phyloP scores from a whole-genome alignment of 176 grass and related monocot genomes.

The Echinochloa phyllopogon region DNA sequence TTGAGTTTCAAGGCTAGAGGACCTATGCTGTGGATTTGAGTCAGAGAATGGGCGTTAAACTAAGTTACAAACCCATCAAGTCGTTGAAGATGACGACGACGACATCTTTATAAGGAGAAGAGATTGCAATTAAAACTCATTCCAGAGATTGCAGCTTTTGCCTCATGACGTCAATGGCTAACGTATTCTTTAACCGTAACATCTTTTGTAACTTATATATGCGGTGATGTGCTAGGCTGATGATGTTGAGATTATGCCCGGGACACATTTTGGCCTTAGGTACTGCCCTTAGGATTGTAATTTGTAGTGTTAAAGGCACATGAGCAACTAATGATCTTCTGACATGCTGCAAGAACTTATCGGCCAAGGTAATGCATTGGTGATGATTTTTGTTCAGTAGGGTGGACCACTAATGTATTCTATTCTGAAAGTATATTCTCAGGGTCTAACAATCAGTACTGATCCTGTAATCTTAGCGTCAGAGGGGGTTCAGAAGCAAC shows the following conservation, averaged over 20 bases:
- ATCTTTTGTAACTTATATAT: slow-evolving; percentile 46
- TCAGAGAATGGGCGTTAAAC: too few relatives aligned
- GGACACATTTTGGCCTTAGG: slow-evolving; percentile 39
- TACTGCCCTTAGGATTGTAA: slow-evolving; percentile 55
- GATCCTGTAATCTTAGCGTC: neutral
- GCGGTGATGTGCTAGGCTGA: slow-evolving; percentile 38
- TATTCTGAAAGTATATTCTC: neutral
- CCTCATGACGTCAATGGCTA: slow-evolving; percentile 54
- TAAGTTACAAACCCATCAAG: too few relatives aligned
- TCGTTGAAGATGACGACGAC: slow-evolving; percentile 68
- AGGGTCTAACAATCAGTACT: neutral
- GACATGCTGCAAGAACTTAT: slow-evolving; percentile 38
- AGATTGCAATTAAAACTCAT: slow-evolving; percentile 65
- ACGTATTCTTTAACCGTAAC: slow-evolving; percentile 52
- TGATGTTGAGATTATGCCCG: slow-evolving; percentile 25
- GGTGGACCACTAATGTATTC: neutral
- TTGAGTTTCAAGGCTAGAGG: neutral
- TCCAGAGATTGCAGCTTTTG: slow-evolving; percentile 41
- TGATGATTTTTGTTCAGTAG: neutral
- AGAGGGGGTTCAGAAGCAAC: neutral
- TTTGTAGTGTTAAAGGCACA: slow-evolving; percentile 67
- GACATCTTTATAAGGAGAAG: slow-evolving; percentile 71
- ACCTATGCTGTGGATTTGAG: slow-evolving; percentile 1
- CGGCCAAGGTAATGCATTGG: neutral
- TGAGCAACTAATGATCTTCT: slow-evolving; percentile 35